Percentiles rank a stretch among this genome's conserved stretches.
Conservation (phyloP, 768 basidiomycete species). For the Hygrophorus pudorinus region DNA sequence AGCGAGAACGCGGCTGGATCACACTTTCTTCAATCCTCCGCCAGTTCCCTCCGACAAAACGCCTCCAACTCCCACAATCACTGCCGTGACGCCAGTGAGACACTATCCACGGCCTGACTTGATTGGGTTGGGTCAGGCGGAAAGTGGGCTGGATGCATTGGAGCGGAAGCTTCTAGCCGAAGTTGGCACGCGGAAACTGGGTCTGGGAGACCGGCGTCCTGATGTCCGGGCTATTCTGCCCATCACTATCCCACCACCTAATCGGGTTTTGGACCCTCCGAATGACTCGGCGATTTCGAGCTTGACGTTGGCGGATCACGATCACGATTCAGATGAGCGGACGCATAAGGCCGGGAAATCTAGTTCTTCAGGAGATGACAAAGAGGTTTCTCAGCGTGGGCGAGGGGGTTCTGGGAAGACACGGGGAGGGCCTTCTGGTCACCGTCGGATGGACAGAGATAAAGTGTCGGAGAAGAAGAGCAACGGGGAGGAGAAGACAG, state of each 20-base stretch:
- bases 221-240: slow-evolving; percentile 26
- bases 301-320: slow-evolving; percentile 34
- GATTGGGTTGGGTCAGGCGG: slow-evolving; percentile 18
- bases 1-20: slow-evolving; percentile 21
- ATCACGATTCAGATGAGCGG: slow-evolving; percentile 29
- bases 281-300: slow-evolving; percentile 49
- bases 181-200: slow-evolving; percentile 57
- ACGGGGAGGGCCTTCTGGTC: slow-evolving; percentile 14
- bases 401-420: slow-evolving; percentile 9
- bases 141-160: slow-evolving; percentile 63
- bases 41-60: slow-evolving; percentile 22
- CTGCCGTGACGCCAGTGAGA: slow-evolving; percentile 30
- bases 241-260: slow-evolving; percentile 26
- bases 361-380: slow-evolving; percentile 18
- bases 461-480: slow-evolving; percentile 17
- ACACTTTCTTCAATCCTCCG: slow-evolving; percentile 12
- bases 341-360: slow-evolving; percentile 28
- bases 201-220: slow-evolving; percentile 19
- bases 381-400: slow-evolving; percentile 6
- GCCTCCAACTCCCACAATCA: slow-evolving; percentile 45
- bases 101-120: slow-evolving; percentile 11
- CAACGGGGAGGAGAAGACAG: slow-evolving; percentile 17
- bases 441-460: slow-evolving; percentile 9
- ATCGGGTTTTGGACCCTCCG: slow-evolving; percentile 22
- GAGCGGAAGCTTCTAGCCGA: slow-evolving; percentile 59